phyloP scores from a whole-genome alignment of 208 protist species.

The Leishmania amazonensis region DNA sequence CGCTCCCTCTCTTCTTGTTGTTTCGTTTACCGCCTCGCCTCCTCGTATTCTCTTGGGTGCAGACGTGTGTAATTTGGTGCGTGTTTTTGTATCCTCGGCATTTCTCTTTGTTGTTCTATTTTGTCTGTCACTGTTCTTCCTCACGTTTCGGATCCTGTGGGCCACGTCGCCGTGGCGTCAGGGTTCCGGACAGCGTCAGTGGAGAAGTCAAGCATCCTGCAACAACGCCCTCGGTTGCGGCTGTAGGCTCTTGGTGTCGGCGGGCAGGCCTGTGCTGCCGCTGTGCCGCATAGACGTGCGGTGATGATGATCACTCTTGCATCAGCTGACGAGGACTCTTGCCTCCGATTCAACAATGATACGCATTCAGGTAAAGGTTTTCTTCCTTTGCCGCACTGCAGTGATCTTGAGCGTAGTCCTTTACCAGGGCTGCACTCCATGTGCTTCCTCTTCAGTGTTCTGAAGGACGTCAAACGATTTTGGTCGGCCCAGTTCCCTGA shows the following conservation, averaged over 20 bases:
- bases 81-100: background rate
- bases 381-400: too few relatives aligned
- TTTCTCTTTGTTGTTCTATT: slow-evolving; percentile 4
- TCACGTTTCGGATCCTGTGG: background rate
- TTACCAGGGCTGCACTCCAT: too few relatives aligned
- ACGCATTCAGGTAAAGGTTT: too few relatives aligned
- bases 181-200: background rate
- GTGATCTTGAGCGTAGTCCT: too few relatives aligned
- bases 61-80: background rate
- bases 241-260: background rate
- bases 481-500: too few relatives aligned
- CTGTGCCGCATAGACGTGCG: background rate
- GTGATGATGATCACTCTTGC: background rate
- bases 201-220: background rate
- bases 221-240: background rate
- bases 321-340: too few relatives aligned
- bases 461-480: too few relatives aligned
- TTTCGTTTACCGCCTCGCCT: background rate
- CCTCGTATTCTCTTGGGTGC: background rate
- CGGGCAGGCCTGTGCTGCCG: background rate
- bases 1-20: background rate
- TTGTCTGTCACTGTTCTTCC: background rate
- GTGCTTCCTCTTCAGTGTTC: too few relatives aligned
- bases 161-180: too few relatives aligned
- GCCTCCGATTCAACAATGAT: too few relatives aligned